These are phyloP conservation scores for Reticulascus tulasneorum DNA, from an alignment of 2,329 filamentous ascomycete species.

Conservation along the genomic window DNA sequence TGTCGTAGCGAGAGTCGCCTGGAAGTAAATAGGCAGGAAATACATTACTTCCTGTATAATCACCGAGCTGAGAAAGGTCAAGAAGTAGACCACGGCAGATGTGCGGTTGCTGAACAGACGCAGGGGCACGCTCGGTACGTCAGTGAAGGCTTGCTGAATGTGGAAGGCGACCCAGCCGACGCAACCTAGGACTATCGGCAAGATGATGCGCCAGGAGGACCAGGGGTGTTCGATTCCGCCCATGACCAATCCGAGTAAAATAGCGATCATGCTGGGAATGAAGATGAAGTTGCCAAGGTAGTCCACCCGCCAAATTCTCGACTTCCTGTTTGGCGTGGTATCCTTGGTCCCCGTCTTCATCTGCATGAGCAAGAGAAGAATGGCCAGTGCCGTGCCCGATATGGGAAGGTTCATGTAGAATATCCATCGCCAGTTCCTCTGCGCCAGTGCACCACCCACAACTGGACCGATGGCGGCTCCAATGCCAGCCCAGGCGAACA, in stretches of 20 bases:
- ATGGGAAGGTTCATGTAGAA: background rate
- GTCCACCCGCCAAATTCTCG: background rate
- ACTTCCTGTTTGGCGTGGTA: too few relatives aligned
- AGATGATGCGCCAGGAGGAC: constrained; percentile 17
- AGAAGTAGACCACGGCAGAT: background rate
- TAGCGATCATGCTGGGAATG: background rate
- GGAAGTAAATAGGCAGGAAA: constrained; percentile 11
- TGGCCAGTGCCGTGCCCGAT: constrained; percentile 1
- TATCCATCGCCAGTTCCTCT: constrained; percentile 7
- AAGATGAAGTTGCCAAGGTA: background rate
- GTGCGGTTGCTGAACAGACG: constrained; percentile 30
- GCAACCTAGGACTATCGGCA: constrained; percentile 28
- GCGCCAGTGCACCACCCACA: background rate
- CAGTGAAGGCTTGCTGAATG: constrained; percentile 23
- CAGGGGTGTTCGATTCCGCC: constrained; percentile 12
- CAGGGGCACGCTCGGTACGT: constrained; percentile 35
- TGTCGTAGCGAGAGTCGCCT: background rate
- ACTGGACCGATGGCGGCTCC: constrained; percentile 20
- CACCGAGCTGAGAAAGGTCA: constrained; percentile 3
- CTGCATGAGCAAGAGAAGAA: constrained; percentile 9
- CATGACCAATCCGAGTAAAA: background rate
- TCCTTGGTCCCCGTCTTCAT: too few relatives aligned
- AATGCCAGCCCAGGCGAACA: constrained; percentile 23
- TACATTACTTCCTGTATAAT: constrained; percentile 3
- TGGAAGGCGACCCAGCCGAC: constrained; percentile 30